Evolutionary conservation across 1,139 yeast species (phyloP), one percentile per base, ranked within the genome.

Genomic region (Scheffersomyces insectosa): DNA sequence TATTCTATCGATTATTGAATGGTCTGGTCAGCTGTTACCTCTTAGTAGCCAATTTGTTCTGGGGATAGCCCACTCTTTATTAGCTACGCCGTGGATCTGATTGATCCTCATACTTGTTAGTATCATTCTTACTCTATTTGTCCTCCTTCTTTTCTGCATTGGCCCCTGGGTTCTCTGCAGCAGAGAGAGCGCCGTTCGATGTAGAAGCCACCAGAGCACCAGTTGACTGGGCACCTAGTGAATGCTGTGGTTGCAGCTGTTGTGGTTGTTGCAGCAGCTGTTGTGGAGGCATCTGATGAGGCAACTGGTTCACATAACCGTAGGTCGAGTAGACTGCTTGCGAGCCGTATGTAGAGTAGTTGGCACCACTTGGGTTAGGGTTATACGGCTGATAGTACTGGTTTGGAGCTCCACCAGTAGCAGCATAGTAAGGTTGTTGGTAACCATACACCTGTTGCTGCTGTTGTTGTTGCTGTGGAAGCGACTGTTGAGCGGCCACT

Each of bases 261-360:
- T 34, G 39, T 13, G 27, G 40, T 6, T 34, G 43, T 11, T 35
- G 45, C 35, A 38, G 45, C 39, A 16, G 42, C 23, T 38, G 45
- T 35, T 43, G 51, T 28, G 42, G 42, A 25, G 43, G 48, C 7
- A 39, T 41, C 33, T 41, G 47, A 20, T 40, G 47, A 15, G 49
- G 45, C 14, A 42, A 42, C 30, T 44, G 54, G 31, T 49, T 51
- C 32, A 40, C 40, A 37, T 52, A 57, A 14, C 56, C 56, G 39
- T 57, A 59, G 10, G 34, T 15, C 27, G 55, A 48, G 42, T 57
- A 57, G 32, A 52, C 49, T 9, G 61, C 63, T 42, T 57, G 63
- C n/a, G 50, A 41, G 11, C 54, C 52, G 41, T 59, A 59, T 13
- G 51, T 48, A 30, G 58, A 53, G 44, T 59, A 59, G 47, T 41